phyloP scores from a whole-genome alignment of 1,284 basidiomycete genomes.

The Trametes hirsuta region DNA sequence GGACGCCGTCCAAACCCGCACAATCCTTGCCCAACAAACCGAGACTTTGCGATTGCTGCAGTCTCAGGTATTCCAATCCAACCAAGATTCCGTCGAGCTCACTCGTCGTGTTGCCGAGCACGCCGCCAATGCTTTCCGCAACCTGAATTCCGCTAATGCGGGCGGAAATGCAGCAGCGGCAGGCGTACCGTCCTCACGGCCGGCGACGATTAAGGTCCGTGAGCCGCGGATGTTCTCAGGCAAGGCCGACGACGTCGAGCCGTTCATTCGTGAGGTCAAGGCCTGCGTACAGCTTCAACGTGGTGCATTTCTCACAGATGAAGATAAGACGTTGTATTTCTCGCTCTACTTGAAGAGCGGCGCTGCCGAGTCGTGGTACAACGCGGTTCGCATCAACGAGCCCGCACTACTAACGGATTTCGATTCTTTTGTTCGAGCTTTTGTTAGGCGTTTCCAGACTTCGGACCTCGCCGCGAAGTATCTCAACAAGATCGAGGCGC shows the following conservation, averaged over 20 bases:
- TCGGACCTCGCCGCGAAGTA: slow-evolving; percentile 8
- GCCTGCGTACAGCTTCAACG: slow-evolving; percentile 24
- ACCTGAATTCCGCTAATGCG: no score
- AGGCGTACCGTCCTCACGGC: no score
- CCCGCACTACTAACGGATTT: slow-evolving; percentile 29
- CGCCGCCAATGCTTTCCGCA: not conserved
- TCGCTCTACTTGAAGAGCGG: slow-evolving; percentile 25
- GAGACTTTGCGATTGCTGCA: not conserved
- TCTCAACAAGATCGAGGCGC: slow-evolving; percentile 12
- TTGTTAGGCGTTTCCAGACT: slow-evolving; percentile 19
- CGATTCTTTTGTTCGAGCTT: slow-evolving; percentile 31
- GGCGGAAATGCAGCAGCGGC: no score
- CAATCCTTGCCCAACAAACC: not conserved
- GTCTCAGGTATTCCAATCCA: not conserved
- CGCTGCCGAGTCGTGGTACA: slow-evolving; percentile 24
- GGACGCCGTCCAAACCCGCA: not conserved
- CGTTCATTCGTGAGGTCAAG: slow-evolving; percentile 29
- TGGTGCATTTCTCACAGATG: slow-evolving; percentile 16
- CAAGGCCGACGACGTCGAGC: slow-evolving; percentile 25
- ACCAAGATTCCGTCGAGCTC: not conserved
- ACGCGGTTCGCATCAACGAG: slow-evolving; percentile 19
- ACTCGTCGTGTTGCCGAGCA: slow-evolving; percentile 3
- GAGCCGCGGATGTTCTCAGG: slow-evolving; percentile 15
- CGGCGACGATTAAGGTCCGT: not conserved
- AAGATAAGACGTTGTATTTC: slow-evolving; percentile 27